Conservation (phyloP, 257 asterid species). For the Solanum verrucosum region DNA sequence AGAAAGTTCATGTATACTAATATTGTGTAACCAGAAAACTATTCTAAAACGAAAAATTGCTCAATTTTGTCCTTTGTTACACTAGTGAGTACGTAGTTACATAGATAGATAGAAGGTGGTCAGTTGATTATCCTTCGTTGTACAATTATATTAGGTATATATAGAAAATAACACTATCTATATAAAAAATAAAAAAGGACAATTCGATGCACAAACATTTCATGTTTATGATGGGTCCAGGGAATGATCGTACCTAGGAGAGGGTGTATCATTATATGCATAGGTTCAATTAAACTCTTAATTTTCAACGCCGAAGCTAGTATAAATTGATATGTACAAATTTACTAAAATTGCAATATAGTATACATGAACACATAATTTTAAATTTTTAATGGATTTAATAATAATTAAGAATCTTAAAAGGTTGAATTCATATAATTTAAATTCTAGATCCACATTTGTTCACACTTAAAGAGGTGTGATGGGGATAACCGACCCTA, state of each 20-base stretch:
- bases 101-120: not conserved
- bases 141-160: not conserved
- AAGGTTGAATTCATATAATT: too few relatives aligned
- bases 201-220: too few relatives aligned
- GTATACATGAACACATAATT: not conserved
- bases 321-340: not conserved
- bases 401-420: not conserved
- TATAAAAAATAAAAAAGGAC: too few relatives aligned
- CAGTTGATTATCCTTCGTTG: not conserved
- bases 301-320: not conserved
- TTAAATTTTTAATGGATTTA: not conserved
- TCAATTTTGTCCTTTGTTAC: not conserved
- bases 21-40: not conserved
- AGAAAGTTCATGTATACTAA: not conserved
- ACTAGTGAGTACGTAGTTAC: not conserved
- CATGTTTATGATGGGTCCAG: not conserved
- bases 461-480: not conserved
- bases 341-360: not conserved
- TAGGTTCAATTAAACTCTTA: too few relatives aligned
- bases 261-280: not conserved
- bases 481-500: not conserved
- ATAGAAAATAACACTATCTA: not conserved
- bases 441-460: not conserved
- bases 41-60: not conserved
- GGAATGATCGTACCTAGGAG: not conserved